These are phyloP conservation scores for Coccinonectria pachysandricola DNA, from an alignment of 2,329 filamentous ascomycete species.

Conservation along the genomic window DNA sequence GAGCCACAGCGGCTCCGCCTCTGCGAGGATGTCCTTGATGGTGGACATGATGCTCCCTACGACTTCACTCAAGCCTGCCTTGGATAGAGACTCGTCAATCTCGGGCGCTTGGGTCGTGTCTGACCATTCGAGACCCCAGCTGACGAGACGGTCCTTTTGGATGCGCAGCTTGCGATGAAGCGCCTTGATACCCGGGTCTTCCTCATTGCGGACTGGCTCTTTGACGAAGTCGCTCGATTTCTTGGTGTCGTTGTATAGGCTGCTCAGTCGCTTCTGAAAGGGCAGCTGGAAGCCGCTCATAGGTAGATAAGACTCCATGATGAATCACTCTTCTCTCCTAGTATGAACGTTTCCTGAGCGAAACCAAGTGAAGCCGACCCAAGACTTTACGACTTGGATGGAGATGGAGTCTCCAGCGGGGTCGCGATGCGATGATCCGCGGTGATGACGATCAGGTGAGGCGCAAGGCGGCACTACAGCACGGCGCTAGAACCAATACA, in stretches of 20 bases:
- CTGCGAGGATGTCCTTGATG: conserved; percentile 69
- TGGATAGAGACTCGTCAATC: conserved; percentile 61
- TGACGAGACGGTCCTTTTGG: conserved; percentile 68
- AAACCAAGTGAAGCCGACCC: no score
- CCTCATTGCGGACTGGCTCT: conserved; percentile 49
- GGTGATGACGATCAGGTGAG: conserved; percentile 9
- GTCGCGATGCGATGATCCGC: conserved; percentile 7
- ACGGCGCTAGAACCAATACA: conserved; percentile 3
- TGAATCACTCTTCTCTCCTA: no score
- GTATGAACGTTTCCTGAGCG: no score
- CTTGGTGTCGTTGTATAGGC: conserved; percentile 74
- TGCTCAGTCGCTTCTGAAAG: conserved; percentile 53
- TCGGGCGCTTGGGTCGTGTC: conserved; percentile 59
- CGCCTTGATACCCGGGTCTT: conserved; percentile 59
- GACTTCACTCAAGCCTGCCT: conserved; percentile 64
- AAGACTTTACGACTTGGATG: no score
- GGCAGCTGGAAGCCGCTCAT: conserved; percentile 43
- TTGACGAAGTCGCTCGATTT: conserved; percentile 65
- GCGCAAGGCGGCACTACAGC: conserved; percentile 3
- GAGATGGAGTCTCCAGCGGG: no score
- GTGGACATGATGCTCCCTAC: conserved; percentile 71
- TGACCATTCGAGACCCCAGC: conserved; percentile 75
- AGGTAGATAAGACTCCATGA: conserved; percentile 43
- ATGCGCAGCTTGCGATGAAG: conserved; percentile 69
- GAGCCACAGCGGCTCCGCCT: conserved; percentile 63